Evolutionary conservation across 2,329 filamentous ascomycete genomes (phyloP), one percentile per base, ranked within the genome.

Genomic region (Cordyceps cicadae): DNA sequence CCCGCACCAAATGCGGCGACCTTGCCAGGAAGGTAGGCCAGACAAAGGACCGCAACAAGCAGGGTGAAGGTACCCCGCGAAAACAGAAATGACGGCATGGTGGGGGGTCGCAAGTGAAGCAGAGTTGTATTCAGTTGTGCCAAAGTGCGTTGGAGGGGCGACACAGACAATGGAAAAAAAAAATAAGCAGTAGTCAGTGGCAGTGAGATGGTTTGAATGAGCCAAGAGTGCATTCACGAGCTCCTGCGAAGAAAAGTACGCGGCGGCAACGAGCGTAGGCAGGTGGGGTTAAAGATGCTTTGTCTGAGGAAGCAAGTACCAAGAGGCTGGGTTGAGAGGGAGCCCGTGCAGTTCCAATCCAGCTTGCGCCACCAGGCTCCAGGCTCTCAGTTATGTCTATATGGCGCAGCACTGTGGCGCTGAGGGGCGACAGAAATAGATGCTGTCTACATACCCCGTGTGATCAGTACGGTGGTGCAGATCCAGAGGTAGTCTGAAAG

Each of bases 1-100:
- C 86, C 86, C 39, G 86, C 86, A 29, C 86, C 86, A 69, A 89
- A 89, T 4, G 86, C 86, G 24, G 77, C 76, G 3, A 77, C 84
- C 63, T 77, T 79, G 57, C 78, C 76, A 24, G 84, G 82, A 55
- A 87, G 74, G 51, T 87, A 67, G n/a, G 83, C 70, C 62, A 88
- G 72, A 57, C 85, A 68, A 54, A 86, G 68, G 64, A 75, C 76
- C n/a, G 58, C 50, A 54, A 82, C 63, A 66, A 81, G 72, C 60
- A 87, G 75, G 70, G 87, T 74, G 71, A 79, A 75, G 41, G 72
- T 73, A 69, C 77, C 76, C 74, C 78, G 78, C 70, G 79, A 72
- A 64, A 77, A 70, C 62, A 72, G 70, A 63, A 76, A 72, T 64
- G 75, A 76, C 66, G 79, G 73, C 82, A 84, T 85, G 67, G 64